Base-by-base conservation (phyloP, 202 grass and related monocot species). In the Musa balbisiana region DNA sequence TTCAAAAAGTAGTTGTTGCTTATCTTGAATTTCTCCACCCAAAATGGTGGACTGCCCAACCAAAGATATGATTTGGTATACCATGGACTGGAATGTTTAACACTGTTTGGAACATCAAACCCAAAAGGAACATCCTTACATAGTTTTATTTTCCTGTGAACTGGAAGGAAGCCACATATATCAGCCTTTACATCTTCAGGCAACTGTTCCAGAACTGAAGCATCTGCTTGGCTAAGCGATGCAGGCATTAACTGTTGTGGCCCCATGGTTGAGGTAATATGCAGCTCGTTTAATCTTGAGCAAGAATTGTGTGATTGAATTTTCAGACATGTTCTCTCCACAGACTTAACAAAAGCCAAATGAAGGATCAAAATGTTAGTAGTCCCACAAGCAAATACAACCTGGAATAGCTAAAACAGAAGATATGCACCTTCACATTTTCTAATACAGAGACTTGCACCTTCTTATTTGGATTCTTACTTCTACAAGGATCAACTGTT, bases 201-300 rank as follows among this genome's bases (percentile, higher is more conserved):
- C 84, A 93, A 82, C 71, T 93, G 80, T 77, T 93, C 76, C 26
- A 98, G 72, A 82, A 87, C 80, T 22, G 87, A 86, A 10, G 77
- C 43, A 73, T 98, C 87, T 81, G 82, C 74, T 74, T 98, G 94
- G 86, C 86, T 91, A 73, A 89, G 79, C 84, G 94, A 88, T 79
- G 66, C 72, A 75, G 91, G 94, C 87, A 93, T 88, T 74, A 89
- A 54, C 27, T 80, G 77, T 22, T 66, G 78, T 51, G 64, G 53
- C 76, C 20, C 52, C 53, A 75, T 53, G 62, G 43, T 20, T 64
- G 75, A 60, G 62, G 51, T 79, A 62, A 71, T 56, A 51, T 60
- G 66, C 54, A 73, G 79, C 78, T 82, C 84, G 79, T 80, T 56
- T 16, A 82, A 81, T 73, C 80, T 87, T 84, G 86, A 91, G 69